A percentile compares a stretch with the other conserved stretches of the same genome.
phyloP scores from a whole-genome alignment of 2,329 filamentous ascomycete species.

The Fusarium incarnatum region DNA sequence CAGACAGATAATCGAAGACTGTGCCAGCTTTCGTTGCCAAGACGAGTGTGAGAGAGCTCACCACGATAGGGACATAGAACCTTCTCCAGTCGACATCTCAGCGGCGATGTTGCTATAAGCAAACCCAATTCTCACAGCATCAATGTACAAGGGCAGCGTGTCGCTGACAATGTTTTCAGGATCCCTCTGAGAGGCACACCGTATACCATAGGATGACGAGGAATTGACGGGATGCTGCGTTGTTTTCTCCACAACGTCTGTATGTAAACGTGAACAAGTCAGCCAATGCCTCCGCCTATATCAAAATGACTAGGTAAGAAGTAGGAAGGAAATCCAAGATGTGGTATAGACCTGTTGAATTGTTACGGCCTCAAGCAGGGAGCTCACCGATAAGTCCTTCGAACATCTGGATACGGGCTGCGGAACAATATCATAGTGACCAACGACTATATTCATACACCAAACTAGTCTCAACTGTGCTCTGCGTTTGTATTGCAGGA shows the following conservation, averaged over 20 bases:
- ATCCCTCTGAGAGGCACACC: background rate
- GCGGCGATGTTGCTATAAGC: background rate
- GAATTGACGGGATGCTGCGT: conserved; percentile 18
- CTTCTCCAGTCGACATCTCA: background rate
- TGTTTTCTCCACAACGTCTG: conserved; percentile 8
- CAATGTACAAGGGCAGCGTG: background rate
- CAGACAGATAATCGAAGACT: background rate
- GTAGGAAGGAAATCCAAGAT: background rate
- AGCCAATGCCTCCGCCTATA: background rate
- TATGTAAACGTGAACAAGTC: background rate
- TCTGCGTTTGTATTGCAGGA: background rate
- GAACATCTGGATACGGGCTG: background rate
- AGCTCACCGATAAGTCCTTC: background rate
- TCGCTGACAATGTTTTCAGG: background rate
- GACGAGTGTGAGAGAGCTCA: background rate
- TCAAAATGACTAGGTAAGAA: background rate
- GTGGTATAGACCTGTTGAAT: background rate
- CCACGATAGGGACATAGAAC: background rate
- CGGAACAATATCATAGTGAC: background rate
- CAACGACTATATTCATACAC: background rate
- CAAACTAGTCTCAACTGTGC: background rate
- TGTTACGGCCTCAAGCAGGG: background rate
- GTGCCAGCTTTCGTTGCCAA: background rate
- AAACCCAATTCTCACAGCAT: background rate
- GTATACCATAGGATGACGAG: conserved; percentile 21